Percentiles rank a stretch among this genome's conserved stretches.
Conservation (phyloP, 1,284 basidiomycete genomes). For the Tranzscheliella williamsii region DNA sequence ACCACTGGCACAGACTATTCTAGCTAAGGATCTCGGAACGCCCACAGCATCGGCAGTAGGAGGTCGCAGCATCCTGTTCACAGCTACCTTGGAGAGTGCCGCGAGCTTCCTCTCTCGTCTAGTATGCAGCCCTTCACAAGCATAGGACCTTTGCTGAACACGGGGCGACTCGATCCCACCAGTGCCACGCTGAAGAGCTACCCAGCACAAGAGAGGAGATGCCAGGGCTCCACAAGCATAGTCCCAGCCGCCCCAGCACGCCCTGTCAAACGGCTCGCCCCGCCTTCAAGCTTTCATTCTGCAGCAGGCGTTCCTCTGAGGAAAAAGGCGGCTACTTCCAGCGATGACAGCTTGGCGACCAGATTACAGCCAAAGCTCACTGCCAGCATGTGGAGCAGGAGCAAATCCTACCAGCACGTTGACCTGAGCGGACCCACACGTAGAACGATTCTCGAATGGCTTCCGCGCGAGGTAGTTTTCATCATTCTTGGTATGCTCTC, state of each 20-base stretch:
- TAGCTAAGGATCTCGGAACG: too few species aligned
- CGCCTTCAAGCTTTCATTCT: constrained; percentile 7
- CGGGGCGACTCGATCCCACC: neutral
- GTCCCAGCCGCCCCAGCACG: constrained; percentile 1
- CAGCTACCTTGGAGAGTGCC: too few species aligned
- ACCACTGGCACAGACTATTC: too few species aligned
- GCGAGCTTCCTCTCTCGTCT: too few species aligned
- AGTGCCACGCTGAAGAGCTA: neutral
- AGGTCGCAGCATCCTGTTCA: too few species aligned
- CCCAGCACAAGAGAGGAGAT: too few species aligned
- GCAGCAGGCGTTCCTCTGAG: constrained; percentile 1
- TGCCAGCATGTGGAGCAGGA: constrained; percentile 22
- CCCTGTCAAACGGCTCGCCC: constrained; percentile 20
- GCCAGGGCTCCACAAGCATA: neutral
- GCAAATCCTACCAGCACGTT: constrained; percentile 30
- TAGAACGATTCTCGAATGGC: constrained; percentile 49
- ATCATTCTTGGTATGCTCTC: constrained; percentile 39
- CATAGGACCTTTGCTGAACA: neutral
- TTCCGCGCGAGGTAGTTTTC: constrained; percentile 44
- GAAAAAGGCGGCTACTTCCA: constrained; percentile 17
- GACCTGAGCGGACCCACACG: constrained; percentile 28
- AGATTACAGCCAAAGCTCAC: constrained; percentile 33
- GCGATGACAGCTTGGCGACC: constrained; percentile 22
- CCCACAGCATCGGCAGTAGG: too few species aligned
- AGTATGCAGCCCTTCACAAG: constrained; percentile 20